A percentile compares a stretch with the other conserved stretches of the same genome.
These are phyloP conservation scores for Inga oerstediana DNA, from an alignment of 306 rosid genomes.

Conservation along the genomic window DNA sequence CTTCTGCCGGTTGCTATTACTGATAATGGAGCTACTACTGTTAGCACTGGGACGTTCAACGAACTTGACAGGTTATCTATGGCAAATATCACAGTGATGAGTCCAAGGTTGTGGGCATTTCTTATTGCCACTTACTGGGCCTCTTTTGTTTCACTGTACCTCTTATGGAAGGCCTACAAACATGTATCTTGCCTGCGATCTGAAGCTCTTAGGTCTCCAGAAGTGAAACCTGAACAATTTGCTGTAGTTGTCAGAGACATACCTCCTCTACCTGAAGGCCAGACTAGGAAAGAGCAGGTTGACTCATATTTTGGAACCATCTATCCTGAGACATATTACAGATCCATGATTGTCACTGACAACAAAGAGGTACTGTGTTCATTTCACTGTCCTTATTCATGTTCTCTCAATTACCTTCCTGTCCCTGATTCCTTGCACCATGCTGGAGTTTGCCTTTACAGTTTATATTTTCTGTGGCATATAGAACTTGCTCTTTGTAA, in stretches of 20 bases:
- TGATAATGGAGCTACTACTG: slow-evolving; percentile 35
- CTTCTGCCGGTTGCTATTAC: slow-evolving; percentile 85
- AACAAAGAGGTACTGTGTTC: slow-evolving; percentile 62
- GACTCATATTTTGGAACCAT: slow-evolving; percentile 66
- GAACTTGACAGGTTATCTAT: slow-evolving; percentile 78
- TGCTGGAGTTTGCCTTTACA: background rate
- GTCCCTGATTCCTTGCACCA: background rate
- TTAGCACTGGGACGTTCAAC: slow-evolving; percentile 58
- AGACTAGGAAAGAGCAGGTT: slow-evolving; percentile 72
- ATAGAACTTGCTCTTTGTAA: background rate
- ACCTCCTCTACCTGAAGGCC: slow-evolving; percentile 64
- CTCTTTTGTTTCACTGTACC: slow-evolving; percentile 63
- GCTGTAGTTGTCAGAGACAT: slow-evolving; percentile 90
- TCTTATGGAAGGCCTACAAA: slow-evolving; percentile 86
- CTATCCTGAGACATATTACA: slow-evolving; percentile 79
- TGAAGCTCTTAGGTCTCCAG: slow-evolving; percentile 66
- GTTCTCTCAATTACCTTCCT: background rate
- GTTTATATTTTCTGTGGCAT: slow-evolving; percentile 15
- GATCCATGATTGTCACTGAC: slow-evolving; percentile 80
- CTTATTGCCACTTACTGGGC: slow-evolving; percentile 71
- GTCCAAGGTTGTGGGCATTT: slow-evolving; percentile 85
- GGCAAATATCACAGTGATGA: slow-evolving; percentile 60
- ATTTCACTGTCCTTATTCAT: background rate
- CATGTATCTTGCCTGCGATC: slow-evolving; percentile 66
- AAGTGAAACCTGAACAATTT: slow-evolving; percentile 68